Base-by-base conservation (phyloP, 169 alveolate genomes). In the Plasmodium sp. region DNA sequence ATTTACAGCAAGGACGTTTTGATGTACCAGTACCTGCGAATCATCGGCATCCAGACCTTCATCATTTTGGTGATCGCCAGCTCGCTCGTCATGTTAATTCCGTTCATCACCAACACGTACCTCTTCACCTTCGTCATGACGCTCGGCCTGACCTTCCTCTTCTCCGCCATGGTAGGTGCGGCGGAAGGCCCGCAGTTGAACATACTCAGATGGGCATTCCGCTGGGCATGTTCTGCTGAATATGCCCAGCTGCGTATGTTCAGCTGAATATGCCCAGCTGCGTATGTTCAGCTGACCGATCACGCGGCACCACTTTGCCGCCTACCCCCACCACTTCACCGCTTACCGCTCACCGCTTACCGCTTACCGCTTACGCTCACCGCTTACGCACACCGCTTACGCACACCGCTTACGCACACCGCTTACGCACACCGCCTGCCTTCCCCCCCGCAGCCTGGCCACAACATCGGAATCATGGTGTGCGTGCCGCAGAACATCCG, bases 391-490 rank as follows among this genome's bases (percentile, higher is more conserved):
- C 27, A 22, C 75, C 54, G 45, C 41, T n/a, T n/a, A n/a, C n/a
- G n/a, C n/a, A n/a, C n/a, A 51, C 54, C 73, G 54, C 33, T 3
- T 84, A 43, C 27, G 27, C 27, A 22, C 0, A 22, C 27, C 27
- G 27, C 27, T 22, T 22, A 22, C 27, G 27, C 27, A 0, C 27
- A 22, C 75, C 54, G 45, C 41, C 51, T 31, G 27, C 2, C 22
- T 74, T 0, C 14, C 41, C 43, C 14, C 34, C 0, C 34, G 33
- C 45, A 86, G 93, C 93, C 93, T 48, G 93, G 93, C 48, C 82
- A 86, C 16, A 75, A 86, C 51, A 77, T 86, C 2, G 86, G 80
- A 34, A 18, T 86, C 45, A 86, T 86, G 93, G 93, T 43, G 9
- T 54, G 86, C 67, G 84, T 75, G 14, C 93, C 93, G 2, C 81